Conservation (phyloP, 2,329 filamentous ascomycete genomes). For the Periconia macrospinosa region DNA sequence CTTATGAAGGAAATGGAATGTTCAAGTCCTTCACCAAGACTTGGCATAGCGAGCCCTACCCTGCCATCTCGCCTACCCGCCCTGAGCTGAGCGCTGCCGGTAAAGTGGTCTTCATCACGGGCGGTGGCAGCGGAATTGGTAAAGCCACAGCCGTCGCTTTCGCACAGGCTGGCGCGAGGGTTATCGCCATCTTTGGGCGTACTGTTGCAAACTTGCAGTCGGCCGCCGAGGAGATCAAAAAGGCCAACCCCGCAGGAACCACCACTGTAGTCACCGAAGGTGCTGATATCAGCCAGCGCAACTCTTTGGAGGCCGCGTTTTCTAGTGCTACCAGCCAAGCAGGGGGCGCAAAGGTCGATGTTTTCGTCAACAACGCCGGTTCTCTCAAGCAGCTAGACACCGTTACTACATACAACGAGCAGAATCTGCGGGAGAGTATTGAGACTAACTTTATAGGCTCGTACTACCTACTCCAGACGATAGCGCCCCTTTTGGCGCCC, state of each 20-base stretch:
- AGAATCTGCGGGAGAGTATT: slow-evolving; percentile 39
- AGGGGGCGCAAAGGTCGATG: slow-evolving; percentile 38
- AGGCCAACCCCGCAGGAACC: slow-evolving; percentile 2
- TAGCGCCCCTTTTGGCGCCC: slow-evolving; percentile 35
- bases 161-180: slow-evolving; percentile 8
- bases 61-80: slow-evolving; percentile 28
- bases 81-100: slow-evolving; percentile 16
- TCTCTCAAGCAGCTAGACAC: slow-evolving; percentile 28
- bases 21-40: slow-evolving; percentile 10
- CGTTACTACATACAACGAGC: slow-evolving; percentile 29
- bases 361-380: slow-evolving; percentile 47
- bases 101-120: slow-evolving; percentile 36
- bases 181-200: slow-evolving; percentile 27
- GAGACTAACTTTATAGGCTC: slow-evolving; percentile 40
- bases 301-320: slow-evolving; percentile 39
- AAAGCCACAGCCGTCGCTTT: slow-evolving; percentile 8
- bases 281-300: slow-evolving; percentile 10
- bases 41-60: slow-evolving; percentile 16
- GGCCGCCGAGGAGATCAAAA: slow-evolving; percentile 7
- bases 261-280: slow-evolving; percentile 7
- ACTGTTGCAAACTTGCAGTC: slow-evolving; percentile 10
- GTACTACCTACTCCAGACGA: slow-evolving; percentile 38
- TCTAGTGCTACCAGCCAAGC: slow-evolving; percentile 20
- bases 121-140: slow-evolving; percentile 21
- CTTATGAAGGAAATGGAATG: slow-evolving; percentile 9